Evolutionary conservation across 129 eudicot species (phyloP).

Genomic region (Oenanthe sinensis): DNA sequence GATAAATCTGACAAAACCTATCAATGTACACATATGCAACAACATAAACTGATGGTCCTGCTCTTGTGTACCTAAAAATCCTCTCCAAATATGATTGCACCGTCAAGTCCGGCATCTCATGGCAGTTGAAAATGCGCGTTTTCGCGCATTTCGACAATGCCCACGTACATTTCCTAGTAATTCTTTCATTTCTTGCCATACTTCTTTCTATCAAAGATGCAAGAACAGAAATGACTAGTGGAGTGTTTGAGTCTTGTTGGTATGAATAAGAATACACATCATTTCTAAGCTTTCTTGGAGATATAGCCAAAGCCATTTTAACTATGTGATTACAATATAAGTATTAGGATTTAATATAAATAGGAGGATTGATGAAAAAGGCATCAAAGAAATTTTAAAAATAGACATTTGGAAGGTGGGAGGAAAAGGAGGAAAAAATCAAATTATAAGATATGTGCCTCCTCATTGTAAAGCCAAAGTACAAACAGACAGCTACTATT

Average conservation of each 20-base stretch:
- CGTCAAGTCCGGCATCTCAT: constrained; percentile 82
- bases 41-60: constrained; percentile 84
- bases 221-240: constrained; percentile 76
- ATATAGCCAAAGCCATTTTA: constrained; percentile 42
- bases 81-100: constrained; percentile 79
- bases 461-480: constrained; percentile 33
- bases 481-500: constrained; percentile 49
- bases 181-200: constrained; percentile 63
- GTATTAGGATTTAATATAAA: constrained; percentile 11
- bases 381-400: constrained; percentile 15
- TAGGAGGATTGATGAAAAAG: constrained; percentile 5
- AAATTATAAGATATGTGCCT: constrained; percentile 48
- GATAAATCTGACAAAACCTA: constrained; percentile 53
- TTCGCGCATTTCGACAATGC: constrained; percentile 24
- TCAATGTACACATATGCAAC: constrained; percentile 94
- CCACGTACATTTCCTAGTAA: constrained; percentile 33
- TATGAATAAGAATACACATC: constrained; percentile 76
- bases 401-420: constrained; percentile 55
- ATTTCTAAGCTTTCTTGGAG: constrained; percentile 85
- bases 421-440: constrained; percentile 42
- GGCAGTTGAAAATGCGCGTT: constrained; percentile 52
- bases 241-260: constrained; percentile 57
- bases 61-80: constrained; percentile 74
- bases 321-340: background rate
- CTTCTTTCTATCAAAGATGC: constrained; percentile 82